phyloP scores from a whole-genome alignment of 495 filamentous ascomycete genomes.

The Neurospora sp. region DNA sequence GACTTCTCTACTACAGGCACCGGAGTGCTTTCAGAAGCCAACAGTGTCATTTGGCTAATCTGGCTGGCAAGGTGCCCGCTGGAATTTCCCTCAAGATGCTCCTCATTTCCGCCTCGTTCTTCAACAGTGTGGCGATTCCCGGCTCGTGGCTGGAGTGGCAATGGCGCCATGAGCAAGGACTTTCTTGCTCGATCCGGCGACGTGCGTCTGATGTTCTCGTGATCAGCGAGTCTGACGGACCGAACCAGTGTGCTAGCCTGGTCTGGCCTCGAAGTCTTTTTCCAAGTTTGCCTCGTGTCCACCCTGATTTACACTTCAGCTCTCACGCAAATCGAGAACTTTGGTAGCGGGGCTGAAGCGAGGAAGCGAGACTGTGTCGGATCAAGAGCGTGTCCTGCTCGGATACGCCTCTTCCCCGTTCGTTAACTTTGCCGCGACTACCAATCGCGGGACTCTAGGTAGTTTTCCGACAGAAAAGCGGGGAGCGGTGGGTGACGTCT shows the following conservation, averaged over 20 bases:
- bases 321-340: not conserved
- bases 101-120: not conserved
- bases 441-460: constrained; percentile 13
- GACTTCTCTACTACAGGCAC: not conserved
- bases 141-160: not conserved
- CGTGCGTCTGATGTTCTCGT: constrained; percentile 4
- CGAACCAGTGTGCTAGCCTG: not conserved
- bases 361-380: not conserved
- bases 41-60: constrained; percentile 15
- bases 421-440: constrained; percentile 1
- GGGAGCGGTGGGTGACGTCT: not conserved
- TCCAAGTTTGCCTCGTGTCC: not conserved
- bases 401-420: not conserved
- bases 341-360: not conserved
- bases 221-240: not conserved
- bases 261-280: not conserved
- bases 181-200: constrained; percentile 4
- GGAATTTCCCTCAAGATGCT: not conserved
- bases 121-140: not conserved
- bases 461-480: constrained; percentile 12
- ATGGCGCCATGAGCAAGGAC: constrained; percentile 8
- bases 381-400: not conserved
- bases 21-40: constrained; percentile 5
- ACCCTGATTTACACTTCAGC: not conserved
- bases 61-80: constrained; percentile 15